These are phyloP conservation scores for Cryptococcus jaspeensis DNA, from an alignment of 1,284 basidiomycete genomes.

Conservation along the genomic window DNA sequence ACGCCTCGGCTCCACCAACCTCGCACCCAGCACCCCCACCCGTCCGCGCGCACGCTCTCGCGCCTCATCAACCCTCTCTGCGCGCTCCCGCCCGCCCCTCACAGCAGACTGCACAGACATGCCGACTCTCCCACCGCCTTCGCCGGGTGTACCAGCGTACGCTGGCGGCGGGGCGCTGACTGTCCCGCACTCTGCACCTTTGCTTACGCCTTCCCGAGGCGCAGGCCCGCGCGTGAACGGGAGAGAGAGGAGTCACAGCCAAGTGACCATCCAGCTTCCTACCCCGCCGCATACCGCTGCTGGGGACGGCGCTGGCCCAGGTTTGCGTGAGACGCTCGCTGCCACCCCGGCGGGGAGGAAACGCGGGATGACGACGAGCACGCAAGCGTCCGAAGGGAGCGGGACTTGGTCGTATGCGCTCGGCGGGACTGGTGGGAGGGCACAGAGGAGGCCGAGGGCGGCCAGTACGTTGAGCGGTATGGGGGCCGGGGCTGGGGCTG, in stretches of 20 bases:
- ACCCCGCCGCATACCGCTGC: neutral
- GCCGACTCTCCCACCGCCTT: constrained; percentile 13
- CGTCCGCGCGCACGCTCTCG: constrained; percentile 18
- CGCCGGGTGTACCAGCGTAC: neutral
- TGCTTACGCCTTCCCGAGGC: neutral
- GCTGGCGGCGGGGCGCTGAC: neutral
- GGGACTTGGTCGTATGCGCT: constrained; percentile 41
- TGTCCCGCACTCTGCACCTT: neutral
- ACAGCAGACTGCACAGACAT: constrained; percentile 37
- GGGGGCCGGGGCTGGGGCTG: neutral
- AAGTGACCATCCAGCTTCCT: neutral
- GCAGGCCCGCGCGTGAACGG: neutral
- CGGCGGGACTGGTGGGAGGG: constrained; percentile 49
- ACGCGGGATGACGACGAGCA: too few relatives aligned
- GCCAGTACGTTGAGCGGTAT: constrained; percentile 12
- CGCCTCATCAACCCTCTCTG: constrained; percentile 12
- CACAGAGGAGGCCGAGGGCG: constrained; percentile 24
- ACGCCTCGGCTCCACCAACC: neutral
- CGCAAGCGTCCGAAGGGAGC: neutral
- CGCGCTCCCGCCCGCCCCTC: constrained; percentile 32
- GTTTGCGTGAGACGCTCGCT: neutral
- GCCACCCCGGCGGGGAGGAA: neutral
- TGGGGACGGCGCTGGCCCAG: neutral
- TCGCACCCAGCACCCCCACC: neutral
- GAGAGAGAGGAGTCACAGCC: neutral